A percentile compares a stretch with the other conserved stretches of the same genome.
These are phyloP conservation scores for Aspergillus novoparasiticus DNA, from an alignment of 2,329 filamentous ascomycete species.

Conservation along the genomic window DNA sequence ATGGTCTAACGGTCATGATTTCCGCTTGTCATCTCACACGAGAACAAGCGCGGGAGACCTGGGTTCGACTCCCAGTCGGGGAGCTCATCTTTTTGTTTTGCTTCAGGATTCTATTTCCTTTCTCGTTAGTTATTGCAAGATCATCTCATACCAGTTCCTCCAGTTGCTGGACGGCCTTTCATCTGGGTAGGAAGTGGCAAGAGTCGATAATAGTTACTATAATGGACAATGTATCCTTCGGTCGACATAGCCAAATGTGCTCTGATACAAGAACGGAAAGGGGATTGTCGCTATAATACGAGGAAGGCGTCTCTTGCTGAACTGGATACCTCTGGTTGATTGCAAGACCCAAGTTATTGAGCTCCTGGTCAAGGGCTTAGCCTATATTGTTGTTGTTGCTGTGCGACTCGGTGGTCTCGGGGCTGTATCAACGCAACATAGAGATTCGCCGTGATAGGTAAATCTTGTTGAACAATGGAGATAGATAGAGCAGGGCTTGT, in stretches of 20 bases:
- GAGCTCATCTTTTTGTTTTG: neutral
- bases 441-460: too few relatives aligned
- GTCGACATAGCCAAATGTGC: neutral
- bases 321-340: too few relatives aligned
- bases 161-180: neutral
- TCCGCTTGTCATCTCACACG: constrained; percentile 14
- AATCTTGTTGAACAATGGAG: too few relatives aligned
- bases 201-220: too few relatives aligned
- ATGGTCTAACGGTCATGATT: constrained; percentile 21
- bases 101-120: neutral
- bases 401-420: too few relatives aligned
- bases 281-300: neutral
- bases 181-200: neutral
- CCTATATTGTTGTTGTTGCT: too few relatives aligned
- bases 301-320: neutral
- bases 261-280: neutral
- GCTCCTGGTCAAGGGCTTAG: too few relatives aligned
- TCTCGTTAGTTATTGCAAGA: neutral
- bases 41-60: constrained; percentile 7
- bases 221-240: too few relatives aligned
- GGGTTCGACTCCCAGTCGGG: constrained; percentile 5
- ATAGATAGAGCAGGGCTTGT: too few relatives aligned
- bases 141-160: neutral
- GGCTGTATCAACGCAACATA: too few relatives aligned
- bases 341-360: too few relatives aligned